Conservation (phyloP, 345 rosid species). For the Eucalyptus leucophloia region DNA sequence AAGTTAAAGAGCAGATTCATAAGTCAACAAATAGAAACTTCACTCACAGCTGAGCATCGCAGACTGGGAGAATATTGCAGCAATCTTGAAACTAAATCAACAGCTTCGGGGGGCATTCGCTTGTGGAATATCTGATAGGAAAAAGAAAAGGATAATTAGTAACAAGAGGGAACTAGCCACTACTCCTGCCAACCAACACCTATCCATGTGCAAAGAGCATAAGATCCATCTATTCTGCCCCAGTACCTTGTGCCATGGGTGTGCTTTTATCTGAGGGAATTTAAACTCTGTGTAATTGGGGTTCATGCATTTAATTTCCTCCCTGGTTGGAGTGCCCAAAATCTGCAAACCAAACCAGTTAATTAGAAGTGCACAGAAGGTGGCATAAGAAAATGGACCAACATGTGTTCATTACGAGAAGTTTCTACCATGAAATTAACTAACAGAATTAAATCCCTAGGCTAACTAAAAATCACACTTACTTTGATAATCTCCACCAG, state of each 20-base stretch:
- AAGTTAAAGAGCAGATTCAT: not conserved
- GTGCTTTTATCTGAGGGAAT: constrained; percentile 97
- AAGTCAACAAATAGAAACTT: not conserved
- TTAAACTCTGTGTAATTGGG: constrained; percentile 94
- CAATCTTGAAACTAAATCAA: constrained; percentile 90
- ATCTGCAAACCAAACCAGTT: constrained; percentile 31
- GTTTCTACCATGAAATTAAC: not conserved
- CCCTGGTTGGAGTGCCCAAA: constrained; percentile 95
- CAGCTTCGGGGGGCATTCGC: constrained; percentile 97
- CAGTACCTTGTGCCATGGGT: constrained; percentile 97
- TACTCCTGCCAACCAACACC: not conserved
- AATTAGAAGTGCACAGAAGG: not conserved
- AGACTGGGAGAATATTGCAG: constrained; percentile 95
- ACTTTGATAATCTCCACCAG: constrained; percentile 99
- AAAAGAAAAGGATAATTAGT: not conserved
- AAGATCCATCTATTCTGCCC: not conserved
- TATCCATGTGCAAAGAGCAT: not conserved
- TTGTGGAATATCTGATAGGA: constrained; percentile 68
- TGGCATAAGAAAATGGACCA: not conserved
- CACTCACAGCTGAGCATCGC: constrained; percentile 81
- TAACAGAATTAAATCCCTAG: not conserved
- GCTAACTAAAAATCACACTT: not conserved
- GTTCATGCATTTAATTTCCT: constrained; percentile 98
- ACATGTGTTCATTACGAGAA: not conserved
- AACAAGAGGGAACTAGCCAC: not conserved